A percentile compares a stretch with the other conserved stretches of the same genome.
Conservation (phyloP, 169 alveolate species). For the Neospora caninum region DNA sequence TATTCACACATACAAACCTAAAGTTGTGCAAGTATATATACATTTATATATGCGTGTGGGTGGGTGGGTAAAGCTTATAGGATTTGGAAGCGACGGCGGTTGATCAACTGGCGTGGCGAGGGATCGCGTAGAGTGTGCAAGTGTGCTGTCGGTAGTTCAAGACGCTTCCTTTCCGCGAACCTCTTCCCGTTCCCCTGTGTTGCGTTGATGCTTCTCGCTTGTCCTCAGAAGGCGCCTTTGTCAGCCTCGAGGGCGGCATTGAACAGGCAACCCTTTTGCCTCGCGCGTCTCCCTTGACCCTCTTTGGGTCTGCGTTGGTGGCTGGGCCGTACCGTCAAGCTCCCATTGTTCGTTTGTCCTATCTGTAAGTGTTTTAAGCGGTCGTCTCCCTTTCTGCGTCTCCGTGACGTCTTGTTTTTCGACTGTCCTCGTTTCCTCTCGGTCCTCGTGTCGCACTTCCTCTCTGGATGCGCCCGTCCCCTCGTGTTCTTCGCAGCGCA, state of each 20-base stretch:
- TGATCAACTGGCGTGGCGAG: neutral
- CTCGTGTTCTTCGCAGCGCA: no score
- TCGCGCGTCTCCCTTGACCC: neutral
- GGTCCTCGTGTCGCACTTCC: no score
- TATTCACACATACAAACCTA: neutral
- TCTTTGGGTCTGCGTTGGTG: neutral
- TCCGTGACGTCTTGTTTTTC: neutral
- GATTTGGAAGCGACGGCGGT: no score
- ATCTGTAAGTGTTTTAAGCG: neutral
- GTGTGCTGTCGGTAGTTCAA: neutral
- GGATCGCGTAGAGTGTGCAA: neutral
- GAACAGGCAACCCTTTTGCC: neutral
- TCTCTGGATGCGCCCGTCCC: no score
- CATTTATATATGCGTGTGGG: neutral
- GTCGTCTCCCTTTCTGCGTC: no score
- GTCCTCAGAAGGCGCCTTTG: neutral
- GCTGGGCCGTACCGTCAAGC: neutral
- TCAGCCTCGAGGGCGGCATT: neutral
- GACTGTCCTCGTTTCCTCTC: neutral
- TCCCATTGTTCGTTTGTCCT: slow-evolving; percentile 12
- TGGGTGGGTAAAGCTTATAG: no score
- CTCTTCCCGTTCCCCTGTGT: neutral
- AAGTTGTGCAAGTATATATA: neutral
- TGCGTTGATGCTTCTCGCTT: neutral
- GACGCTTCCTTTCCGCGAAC: neutral